Evolutionary conservation across 2,329 filamentous ascomycete species (phyloP).

Genomic region (Colletotrichum tropicale): DNA sequence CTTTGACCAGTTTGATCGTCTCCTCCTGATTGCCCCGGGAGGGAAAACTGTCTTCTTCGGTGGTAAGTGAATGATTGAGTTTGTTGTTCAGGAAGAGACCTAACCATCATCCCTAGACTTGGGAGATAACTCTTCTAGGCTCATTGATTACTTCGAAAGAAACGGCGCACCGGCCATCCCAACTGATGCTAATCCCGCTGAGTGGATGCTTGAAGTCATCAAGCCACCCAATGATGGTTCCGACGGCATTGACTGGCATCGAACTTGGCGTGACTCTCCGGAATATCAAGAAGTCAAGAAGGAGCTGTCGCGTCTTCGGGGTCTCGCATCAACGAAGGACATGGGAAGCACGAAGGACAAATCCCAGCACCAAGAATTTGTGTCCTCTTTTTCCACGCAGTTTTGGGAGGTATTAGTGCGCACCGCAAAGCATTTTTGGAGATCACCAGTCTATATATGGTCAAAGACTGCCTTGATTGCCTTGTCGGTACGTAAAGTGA

Average conservation of each 20-base stretch:
- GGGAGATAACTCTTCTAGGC: conserved; percentile 46
- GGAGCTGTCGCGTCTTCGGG: conserved; percentile 26
- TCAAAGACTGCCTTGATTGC: conserved; percentile 63
- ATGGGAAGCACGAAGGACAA: not conserved
- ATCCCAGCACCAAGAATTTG: conserved; percentile 63
- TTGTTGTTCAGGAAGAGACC: not conserved
- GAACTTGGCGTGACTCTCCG: conserved; percentile 33
- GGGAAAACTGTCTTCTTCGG: conserved; percentile 66
- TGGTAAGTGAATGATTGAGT: conserved; percentile 36
- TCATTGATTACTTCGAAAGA: conserved; percentile 64
- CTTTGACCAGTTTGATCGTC: conserved; percentile 54
- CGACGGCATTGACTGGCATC: conserved; percentile 45
- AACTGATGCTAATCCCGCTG: conserved; percentile 64
- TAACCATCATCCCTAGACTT: not conserved
- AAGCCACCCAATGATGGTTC: conserved; percentile 31
- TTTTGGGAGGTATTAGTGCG: conserved; percentile 63
- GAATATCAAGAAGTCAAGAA: conserved; percentile 30
- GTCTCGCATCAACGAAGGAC: conserved; percentile 38
- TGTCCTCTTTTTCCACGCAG: conserved; percentile 68
- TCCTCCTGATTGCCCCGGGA: conserved; percentile 58
- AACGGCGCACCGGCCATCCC: conserved; percentile 62
- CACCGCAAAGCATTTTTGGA: conserved; percentile 76
- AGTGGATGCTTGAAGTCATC: conserved; percentile 61
- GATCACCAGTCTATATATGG: conserved; percentile 73
- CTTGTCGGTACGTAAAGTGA: conserved; percentile 24